These are phyloP conservation scores for Monosporascus sp. DNA, from an alignment of 2,329 filamentous ascomycete genomes.

Conservation along the genomic window DNA sequence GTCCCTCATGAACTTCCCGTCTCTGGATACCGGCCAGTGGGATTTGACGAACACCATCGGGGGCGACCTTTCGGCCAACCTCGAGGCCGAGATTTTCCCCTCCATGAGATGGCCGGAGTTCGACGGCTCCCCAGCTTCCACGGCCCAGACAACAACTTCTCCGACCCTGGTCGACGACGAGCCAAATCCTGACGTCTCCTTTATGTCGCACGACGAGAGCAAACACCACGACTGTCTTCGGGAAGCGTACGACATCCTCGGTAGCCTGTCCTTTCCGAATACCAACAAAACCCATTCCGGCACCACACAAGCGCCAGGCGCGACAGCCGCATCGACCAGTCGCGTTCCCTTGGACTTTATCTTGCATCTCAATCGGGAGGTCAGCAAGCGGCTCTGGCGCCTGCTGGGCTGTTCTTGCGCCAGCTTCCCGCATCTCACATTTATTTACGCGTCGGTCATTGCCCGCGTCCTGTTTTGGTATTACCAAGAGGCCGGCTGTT, in stretches of 20 bases:
- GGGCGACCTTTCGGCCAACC: slow-evolving; percentile 1
- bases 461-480: slow-evolving; percentile 19
- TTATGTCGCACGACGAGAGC: not conserved
- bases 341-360: slow-evolving; percentile 15
- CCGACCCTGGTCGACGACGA: slow-evolving; percentile 1
- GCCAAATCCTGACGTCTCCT: slow-evolving; percentile 1
- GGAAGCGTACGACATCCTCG: slow-evolving; percentile 10
- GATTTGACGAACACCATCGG: slow-evolving; percentile 1
- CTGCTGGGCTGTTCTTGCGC: slow-evolving; percentile 19
- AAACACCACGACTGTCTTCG: slow-evolving; percentile 4
- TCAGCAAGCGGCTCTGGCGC: slow-evolving; percentile 14
- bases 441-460: slow-evolving; percentile 22
- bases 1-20: slow-evolving; percentile 1
- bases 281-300: not conserved
- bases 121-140: slow-evolving; percentile 1
- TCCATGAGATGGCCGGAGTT: slow-evolving; percentile 3
- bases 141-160: slow-evolving; percentile 1
- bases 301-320: not conserved
- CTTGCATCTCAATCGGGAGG: slow-evolving; percentile 20
- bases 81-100: slow-evolving; percentile 2
- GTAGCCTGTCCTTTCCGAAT: slow-evolving; percentile 4
- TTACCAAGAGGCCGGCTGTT: slow-evolving; percentile 13
- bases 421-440: slow-evolving; percentile 11
- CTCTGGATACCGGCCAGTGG: slow-evolving; percentile 6
- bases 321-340: not conserved